phyloP scores from a whole-genome alignment of 306 rosid species.

The Dicorynia guianensis region DNA sequence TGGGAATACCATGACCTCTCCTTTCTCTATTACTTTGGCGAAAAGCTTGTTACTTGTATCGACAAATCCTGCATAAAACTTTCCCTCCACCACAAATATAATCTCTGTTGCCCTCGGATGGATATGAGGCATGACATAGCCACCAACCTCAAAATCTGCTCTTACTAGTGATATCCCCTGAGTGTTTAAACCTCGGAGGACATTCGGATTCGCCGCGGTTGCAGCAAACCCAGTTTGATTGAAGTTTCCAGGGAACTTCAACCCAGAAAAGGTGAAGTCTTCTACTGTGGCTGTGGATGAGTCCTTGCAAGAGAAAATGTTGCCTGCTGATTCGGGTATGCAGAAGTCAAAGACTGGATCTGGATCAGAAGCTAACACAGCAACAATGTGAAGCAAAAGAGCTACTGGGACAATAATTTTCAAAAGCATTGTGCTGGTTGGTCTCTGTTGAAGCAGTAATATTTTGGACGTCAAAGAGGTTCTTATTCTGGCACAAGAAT shows the following conservation, averaged over 20 bases:
- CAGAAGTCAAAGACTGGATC: slow-evolving; percentile 92
- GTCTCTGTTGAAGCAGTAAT: slow-evolving; percentile 20
- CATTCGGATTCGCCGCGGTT: slow-evolving; percentile 67
- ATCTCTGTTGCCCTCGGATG: slow-evolving; percentile 94
- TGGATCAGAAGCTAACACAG: slow-evolving; percentile 74
- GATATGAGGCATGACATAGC: slow-evolving; percentile 79
- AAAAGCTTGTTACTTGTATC: slow-evolving; percentile 73
- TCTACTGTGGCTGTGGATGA: slow-evolving; percentile 68
- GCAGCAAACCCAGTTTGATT: slow-evolving; percentile 66
- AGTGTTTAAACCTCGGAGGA: slow-evolving; percentile 88
- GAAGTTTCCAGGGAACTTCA: slow-evolving; percentile 70
- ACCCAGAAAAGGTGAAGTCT: slow-evolving; percentile 80
- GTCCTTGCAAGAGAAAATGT: slow-evolving; percentile 67
- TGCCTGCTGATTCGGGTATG: slow-evolving; percentile 50
- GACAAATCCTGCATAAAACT: slow-evolving; percentile 79
- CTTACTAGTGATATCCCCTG: slow-evolving; percentile 87
- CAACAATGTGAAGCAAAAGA: slow-evolving; percentile 45
- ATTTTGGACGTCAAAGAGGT: slow-evolving; percentile 28
- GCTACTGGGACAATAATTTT: slow-evolving; percentile 30
- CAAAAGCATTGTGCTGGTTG: slow-evolving; percentile 43
- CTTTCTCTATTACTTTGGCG: slow-evolving; percentile 84
- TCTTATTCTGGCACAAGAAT: not conserved
- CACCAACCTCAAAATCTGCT: slow-evolving; percentile 84
- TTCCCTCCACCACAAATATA: slow-evolving; percentile 80
- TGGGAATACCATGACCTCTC: slow-evolving; percentile 95